These are phyloP conservation scores for Earliella scabrosa DNA, from an alignment of 1,284 basidiomycete species.

Conservation along the genomic window DNA sequence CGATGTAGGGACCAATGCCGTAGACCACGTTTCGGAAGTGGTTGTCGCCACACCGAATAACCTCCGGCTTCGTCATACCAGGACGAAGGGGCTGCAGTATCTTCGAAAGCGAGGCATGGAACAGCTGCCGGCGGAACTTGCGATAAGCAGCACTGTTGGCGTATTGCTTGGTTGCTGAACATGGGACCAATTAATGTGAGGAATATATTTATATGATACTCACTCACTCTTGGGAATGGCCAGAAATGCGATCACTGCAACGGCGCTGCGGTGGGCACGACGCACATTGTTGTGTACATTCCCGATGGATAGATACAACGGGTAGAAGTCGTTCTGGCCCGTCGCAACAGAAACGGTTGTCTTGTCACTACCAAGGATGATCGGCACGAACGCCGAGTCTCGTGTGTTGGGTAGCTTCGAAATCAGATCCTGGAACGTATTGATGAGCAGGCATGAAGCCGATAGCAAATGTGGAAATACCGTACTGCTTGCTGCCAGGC, in stretches of 20 bases:
- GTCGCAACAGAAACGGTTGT: conserved; percentile 28
- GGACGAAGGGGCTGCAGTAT: conserved; percentile 21
- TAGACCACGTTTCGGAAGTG: conserved; percentile 28
- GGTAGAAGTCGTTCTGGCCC: conserved; percentile 28
- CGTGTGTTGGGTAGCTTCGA: conserved; percentile 10
- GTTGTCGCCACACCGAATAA: conserved; percentile 27
- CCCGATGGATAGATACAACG: conserved; percentile 23
- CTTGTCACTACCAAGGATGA: conserved; percentile 32
- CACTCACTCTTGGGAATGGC: conserved; percentile 27
- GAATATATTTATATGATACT: neutral
- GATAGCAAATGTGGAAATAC: neutral
- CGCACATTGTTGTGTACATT: conserved; percentile 25
- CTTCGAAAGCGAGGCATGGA: conserved; percentile 18
- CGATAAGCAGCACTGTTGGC: conserved; percentile 4
- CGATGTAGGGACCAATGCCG: conserved; percentile 34
- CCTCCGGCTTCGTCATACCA: conserved; percentile 26
- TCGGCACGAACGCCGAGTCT: conserved; percentile 20
- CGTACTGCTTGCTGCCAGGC: conserved; percentile 30
- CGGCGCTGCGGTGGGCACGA: conserved; percentile 21
- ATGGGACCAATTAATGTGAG: neutral
- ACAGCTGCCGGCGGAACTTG: conserved; percentile 21
- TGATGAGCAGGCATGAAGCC: neutral
- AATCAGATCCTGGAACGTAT: neutral
- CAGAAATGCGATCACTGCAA: conserved; percentile 24
- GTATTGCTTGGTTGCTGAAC: neutral